A percentile compares a stretch with the other conserved stretches of the same genome.
Conservation (phyloP, 2,329 filamentous ascomycete species). For the Bisporella sp. region DNA sequence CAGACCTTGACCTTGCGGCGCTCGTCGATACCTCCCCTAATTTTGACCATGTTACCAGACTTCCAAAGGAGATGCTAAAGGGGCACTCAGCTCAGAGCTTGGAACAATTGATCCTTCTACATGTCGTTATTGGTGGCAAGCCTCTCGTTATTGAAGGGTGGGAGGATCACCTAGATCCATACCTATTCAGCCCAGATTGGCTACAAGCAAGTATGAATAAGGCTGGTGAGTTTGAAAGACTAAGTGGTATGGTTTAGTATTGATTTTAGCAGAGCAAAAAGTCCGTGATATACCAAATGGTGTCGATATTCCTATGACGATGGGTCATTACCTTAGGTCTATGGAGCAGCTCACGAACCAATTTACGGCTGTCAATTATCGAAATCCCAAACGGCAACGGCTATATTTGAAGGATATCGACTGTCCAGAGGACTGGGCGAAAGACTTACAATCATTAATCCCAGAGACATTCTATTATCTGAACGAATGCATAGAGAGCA, state of each 20-base stretch:
- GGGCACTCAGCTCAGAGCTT: conserved; percentile 72
- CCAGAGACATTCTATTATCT: conserved; percentile 83
- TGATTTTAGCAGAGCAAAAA: conserved; percentile 57
- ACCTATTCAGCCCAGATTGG: conserved; percentile 77
- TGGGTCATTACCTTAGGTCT: conserved; percentile 83
- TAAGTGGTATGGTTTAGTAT: neutral
- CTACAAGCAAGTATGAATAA: conserved; percentile 70
- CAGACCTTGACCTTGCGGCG: conserved; percentile 68
- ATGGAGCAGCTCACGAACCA: conserved; percentile 80
- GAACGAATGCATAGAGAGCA: conserved; percentile 65
- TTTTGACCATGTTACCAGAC: conserved; percentile 79
- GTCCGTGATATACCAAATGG: conserved; percentile 74
- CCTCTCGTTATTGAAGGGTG: conserved; percentile 90
- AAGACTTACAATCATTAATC: conserved; percentile 69
- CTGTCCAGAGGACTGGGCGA: conserved; percentile 80
- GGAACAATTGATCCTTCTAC: conserved; percentile 71
- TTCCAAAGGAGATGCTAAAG: conserved; percentile 72
- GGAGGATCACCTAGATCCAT: conserved; percentile 64
- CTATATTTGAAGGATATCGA: conserved; percentile 97
- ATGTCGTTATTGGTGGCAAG: conserved; percentile 81
- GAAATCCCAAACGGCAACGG: conserved; percentile 72
- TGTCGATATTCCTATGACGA: conserved; percentile 73
- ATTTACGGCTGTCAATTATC: conserved; percentile 68
- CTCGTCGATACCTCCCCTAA: conserved; percentile 75
- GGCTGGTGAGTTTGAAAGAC: conserved; percentile 51